These are phyloP conservation scores for Durotheca rogersii DNA, from an alignment of 495 filamentous ascomycete species.

Conservation along the genomic window DNA sequence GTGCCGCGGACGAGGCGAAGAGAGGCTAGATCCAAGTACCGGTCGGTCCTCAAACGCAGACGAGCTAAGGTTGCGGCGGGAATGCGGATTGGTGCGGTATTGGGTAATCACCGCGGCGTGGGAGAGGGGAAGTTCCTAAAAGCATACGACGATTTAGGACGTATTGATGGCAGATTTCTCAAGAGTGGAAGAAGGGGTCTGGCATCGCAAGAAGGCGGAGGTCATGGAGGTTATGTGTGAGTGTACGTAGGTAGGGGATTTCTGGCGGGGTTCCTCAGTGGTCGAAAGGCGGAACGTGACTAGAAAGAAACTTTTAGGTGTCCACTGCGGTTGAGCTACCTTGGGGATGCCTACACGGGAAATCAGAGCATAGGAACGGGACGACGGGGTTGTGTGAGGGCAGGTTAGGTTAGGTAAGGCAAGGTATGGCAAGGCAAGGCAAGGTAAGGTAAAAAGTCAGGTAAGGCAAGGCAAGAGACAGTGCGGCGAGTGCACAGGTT, in stretches of 20 bases:
- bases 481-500: too few species aligned
- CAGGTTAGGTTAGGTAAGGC: constrained; percentile 1
- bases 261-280: constrained; percentile 38
- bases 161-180: constrained; percentile 16
- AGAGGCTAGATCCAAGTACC: constrained; percentile 27
- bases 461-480: constrained; percentile 6
- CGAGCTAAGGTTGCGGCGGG: constrained; percentile 1
- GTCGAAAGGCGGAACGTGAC: constrained; percentile 36
- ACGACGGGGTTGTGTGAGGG: constrained; percentile 18
- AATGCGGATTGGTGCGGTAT: too few species aligned
- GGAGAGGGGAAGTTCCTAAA: constrained; percentile 13
- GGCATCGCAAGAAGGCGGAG: constrained; percentile 33
- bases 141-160: constrained; percentile 26
- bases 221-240: constrained; percentile 38
- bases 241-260: too few species aligned
- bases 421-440: too few species aligned
- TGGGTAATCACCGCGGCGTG: too few species aligned
- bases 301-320: constrained; percentile 33
- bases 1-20: constrained; percentile 12
- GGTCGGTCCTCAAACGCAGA: constrained; percentile 19
- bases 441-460: too few species aligned
- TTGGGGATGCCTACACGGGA: constrained; percentile 22
- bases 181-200: constrained; percentile 24
- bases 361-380: constrained; percentile 25
- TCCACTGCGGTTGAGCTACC: constrained; percentile 29